Evolutionary conservation across 2,329 filamentous ascomycete species (phyloP), one percentile per base, ranked within the genome.

Genomic region (Aspergillus terreus): DNA sequence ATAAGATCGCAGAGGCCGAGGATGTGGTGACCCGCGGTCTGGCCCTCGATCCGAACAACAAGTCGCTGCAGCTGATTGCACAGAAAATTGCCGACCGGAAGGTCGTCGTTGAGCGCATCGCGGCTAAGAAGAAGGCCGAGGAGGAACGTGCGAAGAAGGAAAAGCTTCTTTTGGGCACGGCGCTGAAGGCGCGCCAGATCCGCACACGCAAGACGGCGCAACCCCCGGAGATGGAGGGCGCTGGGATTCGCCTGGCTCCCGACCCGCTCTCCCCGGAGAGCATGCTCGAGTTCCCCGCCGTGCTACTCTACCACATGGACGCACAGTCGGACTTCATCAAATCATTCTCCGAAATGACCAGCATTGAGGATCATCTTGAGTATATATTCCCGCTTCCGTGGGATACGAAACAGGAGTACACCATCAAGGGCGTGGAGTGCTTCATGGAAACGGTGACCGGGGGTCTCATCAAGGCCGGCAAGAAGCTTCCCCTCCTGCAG

Each of bases 271-370:
- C 94, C 58, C 83, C 89, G 4, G 79, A 79, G 21, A 91, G 87
- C 58, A 78, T 79, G 0, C 78, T 99, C 1, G 78, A 78, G 3
- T 89, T 96, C 63, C 94, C 94, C 0, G 80, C 87, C 0, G 79
- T 97, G 54, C 74, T 99, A 50, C 77, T 99, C 50, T 99, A 99
- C 69, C 92, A 94, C 4, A 76, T 86, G 57, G 80, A 90, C 55
- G 78, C 87, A 44, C 85, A 97, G 76, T 88, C 84, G 1, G 94
- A 99, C 70, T 94, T 99, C 63, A 82, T 99, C 71, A 96, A 95
- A 75, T 82, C 83, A 0, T 94, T 96, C 62, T 79, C 80, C 47
- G 94, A 97, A 77, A 83, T 80, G 53, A 85, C 94, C 60, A 81
- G 80, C 14, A 76, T 96, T 25, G 79, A 78, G 6, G 85, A 92